phyloP scores from a whole-genome alignment of 2,329 filamentous ascomycete genomes.

The Ophiognomonia clavigignenti-juglandacearum region DNA sequence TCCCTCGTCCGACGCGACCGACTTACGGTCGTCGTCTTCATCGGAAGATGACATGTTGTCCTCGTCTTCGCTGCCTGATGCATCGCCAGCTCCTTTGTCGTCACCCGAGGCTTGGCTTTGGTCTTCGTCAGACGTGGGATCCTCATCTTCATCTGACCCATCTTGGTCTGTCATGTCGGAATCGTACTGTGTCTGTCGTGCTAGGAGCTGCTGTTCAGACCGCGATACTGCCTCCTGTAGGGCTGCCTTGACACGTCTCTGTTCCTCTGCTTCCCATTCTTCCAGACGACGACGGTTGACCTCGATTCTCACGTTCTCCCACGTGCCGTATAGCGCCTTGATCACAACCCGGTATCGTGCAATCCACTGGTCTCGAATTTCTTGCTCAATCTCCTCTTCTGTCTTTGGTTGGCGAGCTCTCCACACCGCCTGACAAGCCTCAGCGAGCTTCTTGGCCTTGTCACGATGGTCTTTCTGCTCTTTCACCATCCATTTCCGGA shows the following conservation, averaged over 20 bases:
- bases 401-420: conserved; percentile 68
- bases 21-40: conserved; percentile 52
- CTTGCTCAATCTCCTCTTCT: conserved; percentile 74
- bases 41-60: conserved; percentile 62
- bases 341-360: conserved; percentile 68
- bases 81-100: conserved; percentile 31
- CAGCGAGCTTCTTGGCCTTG: conserved; percentile 74
- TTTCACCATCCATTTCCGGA: conserved; percentile 71
- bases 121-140: conserved; percentile 34
- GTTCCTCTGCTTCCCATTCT: conserved; percentile 62
- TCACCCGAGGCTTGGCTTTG: conserved; percentile 21
- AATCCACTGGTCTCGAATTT: conserved; percentile 65
- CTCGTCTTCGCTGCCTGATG: conserved; percentile 34
- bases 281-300: conserved; percentile 55
- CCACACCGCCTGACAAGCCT: conserved; percentile 74
- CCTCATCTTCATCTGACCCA: conserved; percentile 30
- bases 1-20: conserved; percentile 53
- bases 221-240: conserved; percentile 69
- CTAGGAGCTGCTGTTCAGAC: conserved; percentile 64
- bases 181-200: conserved; percentile 49
- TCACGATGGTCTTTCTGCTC: conserved; percentile 75
- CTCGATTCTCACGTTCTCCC: conserved; percentile 60
- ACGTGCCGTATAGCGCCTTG: conserved; percentile 50
- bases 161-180: conserved; percentile 45
- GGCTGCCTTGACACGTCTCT: conserved; percentile 60